These are phyloP conservation scores for Fusarium sp. DNA, from an alignment of 2,329 filamentous ascomycete genomes.

Conservation along the genomic window DNA sequence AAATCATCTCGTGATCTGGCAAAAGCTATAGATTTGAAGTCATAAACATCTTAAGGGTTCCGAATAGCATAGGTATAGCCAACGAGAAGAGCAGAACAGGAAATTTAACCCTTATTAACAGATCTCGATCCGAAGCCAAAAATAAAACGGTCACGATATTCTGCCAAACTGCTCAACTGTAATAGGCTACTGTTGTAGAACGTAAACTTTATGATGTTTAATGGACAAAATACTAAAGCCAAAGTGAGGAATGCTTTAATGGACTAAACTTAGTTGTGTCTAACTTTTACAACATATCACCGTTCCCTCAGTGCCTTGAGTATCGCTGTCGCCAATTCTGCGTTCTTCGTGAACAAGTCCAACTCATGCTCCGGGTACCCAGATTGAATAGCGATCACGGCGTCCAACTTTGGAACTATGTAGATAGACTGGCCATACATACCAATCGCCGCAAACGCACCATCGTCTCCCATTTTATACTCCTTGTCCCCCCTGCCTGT, in stretches of 20 bases:
- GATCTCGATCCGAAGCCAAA: neutral
- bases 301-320: neutral
- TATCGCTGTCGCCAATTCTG: constrained; percentile 20
- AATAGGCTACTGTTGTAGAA: neutral
- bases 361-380: constrained; percentile 32
- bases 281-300: neutral
- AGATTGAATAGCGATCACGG: constrained; percentile 23
- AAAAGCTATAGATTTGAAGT: neutral
- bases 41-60: too few relatives aligned
- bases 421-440: constrained; percentile 33
- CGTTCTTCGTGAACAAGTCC: constrained; percentile 17
- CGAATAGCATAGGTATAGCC: neutral
- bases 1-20: neutral
- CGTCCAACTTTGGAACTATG: constrained; percentile 7
- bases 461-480: constrained; percentile 16
- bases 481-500: constrained; percentile 3
- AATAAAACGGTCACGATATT: neutral
- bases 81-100: neutral
- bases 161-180: too few relatives aligned
- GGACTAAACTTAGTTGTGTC: neutral
- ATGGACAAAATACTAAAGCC: neutral
- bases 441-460: constrained; percentile 12
- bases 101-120: neutral
- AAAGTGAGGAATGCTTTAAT: neutral
- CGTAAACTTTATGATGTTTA: neutral